phyloP scores from a whole-genome alignment of 2,329 filamentous ascomycete species.

The Drechslera avenae region DNA sequence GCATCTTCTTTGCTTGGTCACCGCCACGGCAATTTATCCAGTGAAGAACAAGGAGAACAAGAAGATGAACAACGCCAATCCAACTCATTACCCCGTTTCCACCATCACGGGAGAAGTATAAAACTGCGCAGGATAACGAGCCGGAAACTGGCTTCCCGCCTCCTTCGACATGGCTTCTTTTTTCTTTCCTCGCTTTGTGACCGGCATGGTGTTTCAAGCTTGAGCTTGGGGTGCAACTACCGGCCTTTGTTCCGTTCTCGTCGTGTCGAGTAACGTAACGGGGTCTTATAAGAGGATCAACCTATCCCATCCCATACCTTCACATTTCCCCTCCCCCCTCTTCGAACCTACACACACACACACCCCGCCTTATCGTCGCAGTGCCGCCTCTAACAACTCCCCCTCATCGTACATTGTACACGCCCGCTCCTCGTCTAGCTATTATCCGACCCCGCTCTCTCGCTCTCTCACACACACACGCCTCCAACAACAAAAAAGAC shows the following conservation, averaged over 20 bases:
- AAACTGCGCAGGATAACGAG: too few species aligned
- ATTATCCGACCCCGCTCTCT: conserved; percentile 30
- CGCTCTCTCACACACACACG: too few species aligned
- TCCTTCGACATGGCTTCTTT: too few species aligned
- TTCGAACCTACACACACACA: conserved; percentile 3
- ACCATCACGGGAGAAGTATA: too few species aligned
- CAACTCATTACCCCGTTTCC: too few species aligned
- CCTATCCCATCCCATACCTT: conserved; percentile 13
- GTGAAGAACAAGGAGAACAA: too few species aligned
- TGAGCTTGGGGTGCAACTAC: neutral
- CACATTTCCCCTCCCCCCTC: neutral
- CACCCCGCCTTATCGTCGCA: conserved; percentile 21
- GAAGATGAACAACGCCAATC: too few species aligned
- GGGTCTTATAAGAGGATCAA: neutral
- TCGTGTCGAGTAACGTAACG: too few species aligned
- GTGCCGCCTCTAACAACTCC: conserved; percentile 12
- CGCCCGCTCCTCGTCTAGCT: conserved; percentile 5
- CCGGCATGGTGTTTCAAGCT: neutral
- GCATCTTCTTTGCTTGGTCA: too few species aligned
- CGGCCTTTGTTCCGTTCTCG: neutral
- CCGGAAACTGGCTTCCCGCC: too few species aligned
- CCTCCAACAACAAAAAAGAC: conserved; percentile 15
- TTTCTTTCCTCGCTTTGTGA: neutral
- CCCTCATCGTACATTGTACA: too few species aligned
- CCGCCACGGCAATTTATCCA: too few species aligned